Evolutionary conservation across 768 basidiomycete genomes (phyloP).

Genomic region (Lanmaoa pseudosensibilis): DNA sequence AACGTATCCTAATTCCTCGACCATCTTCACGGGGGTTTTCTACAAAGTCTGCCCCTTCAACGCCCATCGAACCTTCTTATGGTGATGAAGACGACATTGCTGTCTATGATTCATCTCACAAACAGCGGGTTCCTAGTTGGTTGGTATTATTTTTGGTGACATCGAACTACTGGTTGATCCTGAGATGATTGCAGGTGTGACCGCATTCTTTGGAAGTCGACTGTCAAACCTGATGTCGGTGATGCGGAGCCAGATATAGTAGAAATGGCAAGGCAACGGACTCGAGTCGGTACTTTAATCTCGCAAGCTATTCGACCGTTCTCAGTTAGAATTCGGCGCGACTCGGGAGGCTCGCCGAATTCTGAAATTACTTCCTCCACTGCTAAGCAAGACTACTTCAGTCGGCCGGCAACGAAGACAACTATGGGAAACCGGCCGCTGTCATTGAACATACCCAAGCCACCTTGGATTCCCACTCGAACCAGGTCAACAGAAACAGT

Average conservation of each 20-base stretch:
- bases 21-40: constrained; percentile 32
- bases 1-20: constrained; percentile 23
- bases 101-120: constrained; percentile 79
- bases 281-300: constrained; percentile 54
- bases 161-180: constrained; percentile 1
- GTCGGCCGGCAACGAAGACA: constrained; percentile 17
- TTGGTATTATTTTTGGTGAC: constrained; percentile 33
- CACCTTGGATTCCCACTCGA: constrained; percentile 16
- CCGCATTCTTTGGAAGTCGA: constrained; percentile 81
- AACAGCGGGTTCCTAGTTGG: constrained; percentile 85
- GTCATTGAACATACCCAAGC: constrained; percentile 22
- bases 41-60: constrained; percentile 30
- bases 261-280: constrained; percentile 37
- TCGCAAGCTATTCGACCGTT: constrained; percentile 53
- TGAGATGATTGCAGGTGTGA: constrained; percentile 61
- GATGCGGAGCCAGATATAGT: constrained; percentile 40
- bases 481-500: constrained; percentile 33
- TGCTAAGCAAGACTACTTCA: constrained; percentile 24
- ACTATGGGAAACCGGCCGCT: constrained; percentile 16
- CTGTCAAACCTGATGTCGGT: constrained; percentile 49
- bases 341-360: constrained; percentile 35
- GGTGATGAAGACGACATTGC: constrained; percentile 50
- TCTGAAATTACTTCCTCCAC: constrained; percentile 21
- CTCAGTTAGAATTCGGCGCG: constrained; percentile 38
- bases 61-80: constrained; percentile 38